Evolutionary conservation across 1,284 basidiomycete species (phyloP), one percentile per base, ranked within the genome.

Genomic region (Naganishia cerealis): DNA sequence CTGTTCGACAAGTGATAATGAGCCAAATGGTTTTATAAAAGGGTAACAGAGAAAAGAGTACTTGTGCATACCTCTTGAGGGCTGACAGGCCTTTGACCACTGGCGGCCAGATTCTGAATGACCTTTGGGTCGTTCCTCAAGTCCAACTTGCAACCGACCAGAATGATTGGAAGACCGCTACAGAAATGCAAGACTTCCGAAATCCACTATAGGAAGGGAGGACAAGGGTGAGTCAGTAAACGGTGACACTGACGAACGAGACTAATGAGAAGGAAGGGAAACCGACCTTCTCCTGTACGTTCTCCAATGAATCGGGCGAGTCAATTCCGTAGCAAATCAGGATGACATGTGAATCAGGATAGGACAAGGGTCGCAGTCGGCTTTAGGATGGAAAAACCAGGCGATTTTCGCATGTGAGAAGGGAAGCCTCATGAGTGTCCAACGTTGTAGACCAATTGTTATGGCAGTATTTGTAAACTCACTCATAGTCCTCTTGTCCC

Each of bases 161-260:
- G 88, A 77, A 94, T 89, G 82, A 93, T 88, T 66, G 92, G 92
- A 52, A 93, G 83, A 70, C 88, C 88, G 57, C 88, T 85, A 80
- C 92, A 94, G 83, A 94, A 95, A 81, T 95, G 92, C 82, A 90
- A 87, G 57, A 95, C 92, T 79, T 95, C 92, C 16, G 92, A 91
- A 76, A 92, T 91, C 92, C 92, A 95, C 90, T 93, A 74, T 59
- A 48, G 2, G 15, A 36, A 29, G n/a, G 63, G n/a, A 13, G 21
- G 18, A 61, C 63, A 57, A 57, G 42, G 62, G 52, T 48, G 13
- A 67, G 16, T 15, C 10, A 65, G 38, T 21, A 36, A 57, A 18
- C 40, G 43, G 40, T 24, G 43, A 9, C 24, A 38, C 43, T n/a
- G 16, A 16, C 40, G 58, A 40, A 43, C 50, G 48, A n/a, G 9